Base-by-base conservation (phyloP, 2,329 filamentous ascomycete genomes). In the Anthostomella pinea region DNA sequence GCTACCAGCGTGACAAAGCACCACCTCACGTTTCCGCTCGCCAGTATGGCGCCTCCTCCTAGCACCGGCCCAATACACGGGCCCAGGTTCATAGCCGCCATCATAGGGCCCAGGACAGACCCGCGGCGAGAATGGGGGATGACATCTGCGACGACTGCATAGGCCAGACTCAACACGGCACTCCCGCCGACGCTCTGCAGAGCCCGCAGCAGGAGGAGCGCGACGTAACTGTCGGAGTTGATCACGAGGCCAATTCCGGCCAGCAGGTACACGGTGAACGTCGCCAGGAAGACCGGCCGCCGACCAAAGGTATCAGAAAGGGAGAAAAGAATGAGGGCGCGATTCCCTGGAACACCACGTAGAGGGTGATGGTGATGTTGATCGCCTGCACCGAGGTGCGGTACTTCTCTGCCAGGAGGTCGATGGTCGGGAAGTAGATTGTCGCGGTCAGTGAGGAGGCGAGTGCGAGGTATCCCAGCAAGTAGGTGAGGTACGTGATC, bases 171-270 rank as follows among this genome's bases (percentile, higher is more conserved):
- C 14, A 36, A 4, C 9, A 35, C 23, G 5, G 39, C 37, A 8
- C 16, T 30, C 10, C 30, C 39, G 5, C 42, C 47, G 10, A 46
- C 17, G 19, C 35, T 43, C 34, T 48, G 42, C 6, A 48, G 11
- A 2, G 33, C 43, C 4, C 45, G 38, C 14, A 47, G 27, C 2
- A 37, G 2, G 4, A 45, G 25, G 8, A 49, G 33, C 2, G 33
- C 41, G 3, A 28, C 34, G 31, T 49, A 48, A 27, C 19, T 38
- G 8, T 15, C 8, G 9, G 19, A 16, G 16, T 33, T 33, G 2
- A 30, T 14, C 16, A 35, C 70, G 1, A 67, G 54, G 2, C 75
- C 75, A 2, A 76, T 55, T 66, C 74, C 71, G 2, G 67, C 73
- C 0, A 69, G 60, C 0, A 67, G 67, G 62, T 72, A 75, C 3